Conservation (phyloP, 345 rosid species). For the Salix caprea region DNA sequence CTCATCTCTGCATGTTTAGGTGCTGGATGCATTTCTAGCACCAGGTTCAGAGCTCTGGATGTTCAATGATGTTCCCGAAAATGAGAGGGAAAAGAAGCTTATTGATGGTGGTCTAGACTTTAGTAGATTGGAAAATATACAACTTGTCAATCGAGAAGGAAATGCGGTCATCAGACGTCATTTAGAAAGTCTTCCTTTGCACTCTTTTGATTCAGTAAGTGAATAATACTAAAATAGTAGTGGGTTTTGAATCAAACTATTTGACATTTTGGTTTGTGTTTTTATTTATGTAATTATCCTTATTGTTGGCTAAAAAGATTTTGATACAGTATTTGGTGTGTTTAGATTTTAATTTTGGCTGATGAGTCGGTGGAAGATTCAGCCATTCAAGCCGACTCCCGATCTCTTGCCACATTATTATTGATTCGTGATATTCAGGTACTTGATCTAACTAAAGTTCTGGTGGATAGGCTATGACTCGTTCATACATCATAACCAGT, state of each 20-base stretch:
- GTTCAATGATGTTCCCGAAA: slow-evolving; percentile 74
- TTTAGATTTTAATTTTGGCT: slow-evolving; percentile 68
- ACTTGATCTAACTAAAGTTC: slow-evolving; percentile 10
- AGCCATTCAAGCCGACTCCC: slow-evolving; percentile 77
- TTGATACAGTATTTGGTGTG: slow-evolving; percentile 1
- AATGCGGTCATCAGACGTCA: slow-evolving; percentile 70
- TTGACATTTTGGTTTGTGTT: neutral
- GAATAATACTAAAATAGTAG: neutral
- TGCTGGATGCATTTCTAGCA: slow-evolving; percentile 66
- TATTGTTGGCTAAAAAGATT: neutral
- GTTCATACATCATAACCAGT: too few species aligned
- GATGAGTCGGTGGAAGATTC: slow-evolving; percentile 78
- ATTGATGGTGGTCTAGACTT: slow-evolving; percentile 67
- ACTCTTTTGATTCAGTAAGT: slow-evolving; percentile 63
- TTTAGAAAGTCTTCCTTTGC: slow-evolving; percentile 63
- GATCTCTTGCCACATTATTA: slow-evolving; percentile 69
- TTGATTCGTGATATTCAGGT: slow-evolving; percentile 82
- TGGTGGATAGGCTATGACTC: neutral
- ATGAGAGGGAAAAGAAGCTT: slow-evolving; percentile 63
- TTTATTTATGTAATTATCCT: neutral
- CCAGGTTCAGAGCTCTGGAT: slow-evolving; percentile 76
- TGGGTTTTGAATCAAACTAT: neutral
- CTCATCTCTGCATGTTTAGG: slow-evolving; percentile 35
- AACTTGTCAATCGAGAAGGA: slow-evolving; percentile 60
- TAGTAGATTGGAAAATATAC: slow-evolving; percentile 50